phyloP scores from a whole-genome alignment of 306 rosid genomes.

The Acacia acuminata region DNA sequence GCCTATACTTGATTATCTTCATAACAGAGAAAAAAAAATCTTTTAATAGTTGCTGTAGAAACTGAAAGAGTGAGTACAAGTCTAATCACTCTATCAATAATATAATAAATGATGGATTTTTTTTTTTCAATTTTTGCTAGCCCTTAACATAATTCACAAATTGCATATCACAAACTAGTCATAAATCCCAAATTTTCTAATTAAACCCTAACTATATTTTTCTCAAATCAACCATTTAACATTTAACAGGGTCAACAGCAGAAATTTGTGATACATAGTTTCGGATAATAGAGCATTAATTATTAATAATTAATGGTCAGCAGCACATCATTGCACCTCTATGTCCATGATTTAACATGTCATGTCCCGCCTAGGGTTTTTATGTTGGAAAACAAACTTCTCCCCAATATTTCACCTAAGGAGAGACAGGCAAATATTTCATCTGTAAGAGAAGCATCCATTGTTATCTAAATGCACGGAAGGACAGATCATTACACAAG shows the following conservation, averaged over 20 bases:
- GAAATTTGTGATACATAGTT: constrained; percentile 14
- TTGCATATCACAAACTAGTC: no score
- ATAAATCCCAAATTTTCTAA: no score
- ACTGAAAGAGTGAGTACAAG: no score
- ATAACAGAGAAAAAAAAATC: no score
- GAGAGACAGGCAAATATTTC: constrained; percentile 15
- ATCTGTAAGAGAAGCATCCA: constrained; percentile 9
- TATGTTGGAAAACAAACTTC: background rate
- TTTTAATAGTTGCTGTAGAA: no score
- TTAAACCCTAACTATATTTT: no score
- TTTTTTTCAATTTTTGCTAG: no score
- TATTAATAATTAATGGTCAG: background rate
- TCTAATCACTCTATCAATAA: no score
- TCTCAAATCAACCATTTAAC: background rate
- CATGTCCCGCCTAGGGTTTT: background rate
- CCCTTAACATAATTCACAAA: no score
- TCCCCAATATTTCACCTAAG: background rate
- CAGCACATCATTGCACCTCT: background rate
- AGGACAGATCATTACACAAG: constrained; percentile 25
- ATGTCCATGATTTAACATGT: constrained; percentile 6
- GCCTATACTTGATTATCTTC: no score
- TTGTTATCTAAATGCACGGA: constrained; percentile 5
- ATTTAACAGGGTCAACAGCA: background rate
- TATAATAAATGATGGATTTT: no score
- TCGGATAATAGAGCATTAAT: background rate